Conservation (phyloP, 306 rosid species). For the Corylus americana region DNA sequence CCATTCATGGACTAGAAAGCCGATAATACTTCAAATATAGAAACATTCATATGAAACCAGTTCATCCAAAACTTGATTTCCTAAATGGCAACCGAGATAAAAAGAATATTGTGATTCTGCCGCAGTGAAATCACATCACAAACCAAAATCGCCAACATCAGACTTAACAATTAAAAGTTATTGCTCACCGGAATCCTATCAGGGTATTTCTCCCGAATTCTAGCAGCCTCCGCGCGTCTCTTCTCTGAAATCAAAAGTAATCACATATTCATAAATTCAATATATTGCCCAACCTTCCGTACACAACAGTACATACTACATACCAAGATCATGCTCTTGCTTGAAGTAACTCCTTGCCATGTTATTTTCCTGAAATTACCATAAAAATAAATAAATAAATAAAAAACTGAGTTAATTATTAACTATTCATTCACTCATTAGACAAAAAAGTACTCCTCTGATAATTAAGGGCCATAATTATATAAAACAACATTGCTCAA, state of each 20-base stretch:
- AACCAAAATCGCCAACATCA: background rate
- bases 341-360: constrained; percentile 97
- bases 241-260: constrained; percentile 57
- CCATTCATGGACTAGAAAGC: constrained; percentile 3
- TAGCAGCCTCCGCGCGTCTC: constrained; percentile 87
- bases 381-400: constrained; percentile 3
- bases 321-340: constrained; percentile 97
- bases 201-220: constrained; percentile 90
- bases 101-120: constrained; percentile 1
- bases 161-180: background rate
- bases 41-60: background rate
- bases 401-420: constrained; percentile 12
- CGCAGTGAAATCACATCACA: constrained; percentile 16
- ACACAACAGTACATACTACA: background rate
- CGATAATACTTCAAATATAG: background rate
- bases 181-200: constrained; percentile 89
- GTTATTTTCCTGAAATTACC: constrained; percentile 46
- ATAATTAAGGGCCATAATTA: background rate
- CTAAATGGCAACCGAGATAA: constrained; percentile 5
- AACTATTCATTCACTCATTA: constrained; percentile 12
- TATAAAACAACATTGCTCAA: background rate
- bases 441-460: background rate
- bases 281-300: constrained; percentile 7
- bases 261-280: constrained; percentile 6
- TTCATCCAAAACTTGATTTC: background rate